Percentiles rank a stretch among this genome's conserved stretches.
phyloP scores from a whole-genome alignment of 148 eudicot genomes.

The Vaccinium corymbosum region DNA sequence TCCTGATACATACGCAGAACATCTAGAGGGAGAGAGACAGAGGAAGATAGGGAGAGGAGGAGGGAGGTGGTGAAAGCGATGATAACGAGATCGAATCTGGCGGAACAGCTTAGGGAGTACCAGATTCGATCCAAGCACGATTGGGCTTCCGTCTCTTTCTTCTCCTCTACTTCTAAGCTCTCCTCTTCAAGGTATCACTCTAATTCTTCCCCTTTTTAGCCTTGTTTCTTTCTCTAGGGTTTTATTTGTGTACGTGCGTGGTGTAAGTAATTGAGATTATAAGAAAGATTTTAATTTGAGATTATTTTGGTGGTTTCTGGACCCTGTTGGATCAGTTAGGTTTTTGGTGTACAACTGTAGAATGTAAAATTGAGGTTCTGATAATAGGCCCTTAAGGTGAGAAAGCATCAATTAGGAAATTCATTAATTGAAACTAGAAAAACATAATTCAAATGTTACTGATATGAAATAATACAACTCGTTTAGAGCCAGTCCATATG shows the following conservation, averaged over 20 bases:
- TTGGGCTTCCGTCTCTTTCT: slow-evolving; percentile 85
- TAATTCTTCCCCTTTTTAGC: background rate
- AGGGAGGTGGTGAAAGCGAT: slow-evolving; percentile 28
- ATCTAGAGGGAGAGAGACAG: background rate
- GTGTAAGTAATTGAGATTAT: background rate
- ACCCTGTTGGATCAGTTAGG: slow-evolving; percentile 6
- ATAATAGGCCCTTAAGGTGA: background rate
- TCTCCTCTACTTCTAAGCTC: slow-evolving; percentile 60
- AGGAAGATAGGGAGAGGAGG: background rate
- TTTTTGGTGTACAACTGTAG: background rate
- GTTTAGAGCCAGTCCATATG: too few relatives aligned
- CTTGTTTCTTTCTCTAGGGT: background rate
- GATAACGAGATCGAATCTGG: slow-evolving; percentile 92
- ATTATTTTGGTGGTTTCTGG: background rate
- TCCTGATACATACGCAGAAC: background rate
- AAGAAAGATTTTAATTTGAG: background rate
- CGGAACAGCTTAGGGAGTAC: slow-evolving; percentile 89
- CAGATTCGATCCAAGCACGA: slow-evolving; percentile 87
- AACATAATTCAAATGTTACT: background rate
- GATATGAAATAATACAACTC: too few relatives aligned
- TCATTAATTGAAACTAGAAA: background rate
- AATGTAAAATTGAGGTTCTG: background rate
- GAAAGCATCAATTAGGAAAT: background rate
- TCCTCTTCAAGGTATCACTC: slow-evolving; percentile 61
- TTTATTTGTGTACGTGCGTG: background rate